Base-by-base conservation (phyloP, 495 filamentous ascomycete genomes). In the Oidiodendron maius region DNA sequence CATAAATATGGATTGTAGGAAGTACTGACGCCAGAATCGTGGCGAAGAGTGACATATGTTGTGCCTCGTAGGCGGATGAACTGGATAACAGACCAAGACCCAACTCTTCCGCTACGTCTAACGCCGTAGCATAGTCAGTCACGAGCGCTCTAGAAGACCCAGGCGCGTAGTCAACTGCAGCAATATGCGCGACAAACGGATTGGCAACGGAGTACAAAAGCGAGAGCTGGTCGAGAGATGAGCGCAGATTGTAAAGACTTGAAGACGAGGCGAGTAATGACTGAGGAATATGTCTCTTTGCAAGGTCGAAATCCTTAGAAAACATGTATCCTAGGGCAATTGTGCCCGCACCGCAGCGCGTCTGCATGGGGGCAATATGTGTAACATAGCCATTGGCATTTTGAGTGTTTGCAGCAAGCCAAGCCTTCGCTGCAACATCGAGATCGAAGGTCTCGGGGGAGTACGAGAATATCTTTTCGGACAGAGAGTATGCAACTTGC, bases 261-360 rank as follows among this genome's bases (percentile, higher is more conserved):
- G 88, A 78, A 1, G 89, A 87, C 0, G 89, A 86, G 11, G 90
- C 91, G 46, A 97, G 67, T 49, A 98, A 80, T 2, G 86, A 81
- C 72, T 97, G 93, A 3, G 93, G 91, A 26, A 96, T 76, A 65
- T 93, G 81, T 55, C 89, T 82, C 75, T 94, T 96, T 76, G 79
- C 82, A 51, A 93, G 64, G 61, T 95, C 89, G 55, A 91, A 95
- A 65, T 98, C 93, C 61, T 86, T 86, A 26, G 89, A 95, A 72
- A 97, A 98, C 59, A 97, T 84, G 67, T 98, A 98, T 51, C 93
- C 93, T 40, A 98, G 76, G 25, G 94, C 89, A 63, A 97, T 86
- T 59, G 86, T 84, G 37, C 88, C 93, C 37, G 94, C 93, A 55
- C 93, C 93, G 45, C 86, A 77, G 36, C 94, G 77, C 39, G 87